Conservation (phyloP, 306 rosid genomes). For the Quercus robur region DNA sequence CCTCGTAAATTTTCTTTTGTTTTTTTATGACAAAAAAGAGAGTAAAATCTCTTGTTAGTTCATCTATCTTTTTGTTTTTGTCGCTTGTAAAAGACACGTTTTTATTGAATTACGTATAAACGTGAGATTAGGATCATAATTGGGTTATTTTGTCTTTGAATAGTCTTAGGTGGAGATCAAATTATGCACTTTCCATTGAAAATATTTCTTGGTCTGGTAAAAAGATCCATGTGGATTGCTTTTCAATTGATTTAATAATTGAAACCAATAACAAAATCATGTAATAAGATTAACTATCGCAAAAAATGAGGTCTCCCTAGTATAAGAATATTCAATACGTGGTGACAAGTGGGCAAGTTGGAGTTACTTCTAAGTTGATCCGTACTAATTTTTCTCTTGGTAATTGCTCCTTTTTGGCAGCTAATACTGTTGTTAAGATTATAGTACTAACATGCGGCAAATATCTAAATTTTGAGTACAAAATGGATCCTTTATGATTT, state of each 20-base stretch:
- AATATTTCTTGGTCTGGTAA: neutral
- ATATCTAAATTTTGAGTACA: neutral
- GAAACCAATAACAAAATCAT: too few relatives aligned
- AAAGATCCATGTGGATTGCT: neutral
- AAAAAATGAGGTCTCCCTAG: neutral
- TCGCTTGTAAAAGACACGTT: too few relatives aligned
- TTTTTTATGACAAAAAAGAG: too few relatives aligned
- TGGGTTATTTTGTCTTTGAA: too few relatives aligned
- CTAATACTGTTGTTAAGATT: neutral
- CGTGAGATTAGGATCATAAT: too few relatives aligned
- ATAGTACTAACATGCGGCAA: neutral
- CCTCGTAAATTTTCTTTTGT: too few relatives aligned
- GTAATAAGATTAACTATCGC: neutral
- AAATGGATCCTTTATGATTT: conserved; percentile 1
- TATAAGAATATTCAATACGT: neutral
- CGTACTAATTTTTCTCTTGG: too few relatives aligned
- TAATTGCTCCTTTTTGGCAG: neutral
- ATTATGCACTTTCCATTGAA: neutral
- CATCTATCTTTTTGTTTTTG: too few relatives aligned
- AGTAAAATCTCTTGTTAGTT: too few relatives aligned
- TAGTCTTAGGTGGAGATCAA: neutral
- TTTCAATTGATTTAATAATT: neutral
- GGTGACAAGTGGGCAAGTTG: neutral
- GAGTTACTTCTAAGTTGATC: neutral
- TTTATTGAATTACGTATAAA: too few relatives aligned